Evolutionary conservation across 2,329 filamentous ascomycete genomes (phyloP).

Genomic region (Metarhizium sp.): DNA sequence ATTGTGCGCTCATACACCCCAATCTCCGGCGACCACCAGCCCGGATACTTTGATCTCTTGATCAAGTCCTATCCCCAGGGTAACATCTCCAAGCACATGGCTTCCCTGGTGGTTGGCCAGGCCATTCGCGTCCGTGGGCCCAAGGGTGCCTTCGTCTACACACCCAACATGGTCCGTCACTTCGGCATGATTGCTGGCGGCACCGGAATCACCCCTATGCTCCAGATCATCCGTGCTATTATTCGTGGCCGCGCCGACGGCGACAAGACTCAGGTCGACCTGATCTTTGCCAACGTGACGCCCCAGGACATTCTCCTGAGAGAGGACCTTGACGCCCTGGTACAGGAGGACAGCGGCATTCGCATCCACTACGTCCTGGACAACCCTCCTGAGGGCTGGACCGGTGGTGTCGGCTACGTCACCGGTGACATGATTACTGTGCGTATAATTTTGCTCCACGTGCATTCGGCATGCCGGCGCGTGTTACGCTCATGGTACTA

Average conservation of each 20-base stretch:
- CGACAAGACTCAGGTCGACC: conserved; percentile 80
- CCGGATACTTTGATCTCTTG: conserved; percentile 89
- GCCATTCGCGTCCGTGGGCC: conserved; percentile 85
- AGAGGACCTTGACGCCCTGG: conserved; percentile 79
- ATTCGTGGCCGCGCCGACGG: conserved; percentile 68
- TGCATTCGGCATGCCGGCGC: conserved; percentile 22
- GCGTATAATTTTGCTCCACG: conserved; percentile 15
- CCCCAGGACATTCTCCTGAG: conserved; percentile 84
- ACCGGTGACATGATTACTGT: conserved; percentile 93
- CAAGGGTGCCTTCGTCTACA: conserved; percentile 97
- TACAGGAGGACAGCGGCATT: conserved; percentile 69
- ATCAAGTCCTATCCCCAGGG: conserved; percentile 97
- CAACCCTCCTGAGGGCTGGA: conserved; percentile 88
- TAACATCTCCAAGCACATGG: conserved; percentile 93
- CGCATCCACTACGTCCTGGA: conserved; percentile 92
- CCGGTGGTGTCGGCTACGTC: conserved; percentile 87
- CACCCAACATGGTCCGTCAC: conserved; percentile 89
- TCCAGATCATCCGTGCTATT: conserved; percentile 89
- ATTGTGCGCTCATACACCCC: conserved; percentile 89
- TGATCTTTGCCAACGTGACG: conserved; percentile 97
- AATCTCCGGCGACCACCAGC: conserved; percentile 79
- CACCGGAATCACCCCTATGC: conserved; percentile 97
- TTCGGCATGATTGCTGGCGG: conserved; percentile 98
- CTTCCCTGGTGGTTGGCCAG: conserved; percentile 71
- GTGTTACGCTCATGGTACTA: neutral